Evolutionary conservation across 768 basidiomycete species (phyloP).

Genomic region (Phlegmacium glaucopus): DNA sequence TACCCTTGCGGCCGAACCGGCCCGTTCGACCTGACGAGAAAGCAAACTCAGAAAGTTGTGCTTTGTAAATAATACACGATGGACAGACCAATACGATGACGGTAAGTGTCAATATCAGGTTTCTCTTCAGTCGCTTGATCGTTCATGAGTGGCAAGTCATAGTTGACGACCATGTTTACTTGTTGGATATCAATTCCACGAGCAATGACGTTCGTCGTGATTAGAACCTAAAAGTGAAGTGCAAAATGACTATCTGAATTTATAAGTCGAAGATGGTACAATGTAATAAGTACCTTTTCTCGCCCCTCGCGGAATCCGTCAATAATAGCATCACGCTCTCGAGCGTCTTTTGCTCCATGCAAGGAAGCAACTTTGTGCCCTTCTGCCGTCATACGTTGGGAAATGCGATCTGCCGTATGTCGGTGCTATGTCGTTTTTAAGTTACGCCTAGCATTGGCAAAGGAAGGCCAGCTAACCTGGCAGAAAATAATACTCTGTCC

Average conservation of each 20-base stretch:
- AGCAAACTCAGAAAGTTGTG: not conserved
- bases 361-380: slow-evolving; percentile 96
- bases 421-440: slow-evolving; percentile 54
- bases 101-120: slow-evolving; percentile 95
- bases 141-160: slow-evolving; percentile 87
- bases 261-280: not conserved
- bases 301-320: slow-evolving; percentile 95
- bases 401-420: slow-evolving; percentile 90
- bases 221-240: slow-evolving; percentile 56
- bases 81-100: slow-evolving; percentile 88
- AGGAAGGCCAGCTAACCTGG: slow-evolving; percentile 49
- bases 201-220: slow-evolving; percentile 98
- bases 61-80: not conserved
- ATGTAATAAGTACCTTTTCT: slow-evolving; percentile 64
- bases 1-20: slow-evolving; percentile 94
- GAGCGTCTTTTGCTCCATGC: slow-evolving; percentile 89
- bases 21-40: slow-evolving; percentile 80
- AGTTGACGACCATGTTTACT: slow-evolving; percentile 99
- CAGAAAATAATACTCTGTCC: slow-evolving; percentile 99
- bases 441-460: not conserved
- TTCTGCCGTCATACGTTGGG: slow-evolving; percentile 84
- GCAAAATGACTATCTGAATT: not conserved
- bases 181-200: slow-evolving; percentile 98
- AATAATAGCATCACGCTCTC: slow-evolving; percentile 88
- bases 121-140: slow-evolving; percentile 55